A percentile compares a stretch with the other conserved stretches of the same genome.
Conservation (phyloP, 2,329 filamentous ascomycete species). For the Myriosclerotinia scirpicola region DNA sequence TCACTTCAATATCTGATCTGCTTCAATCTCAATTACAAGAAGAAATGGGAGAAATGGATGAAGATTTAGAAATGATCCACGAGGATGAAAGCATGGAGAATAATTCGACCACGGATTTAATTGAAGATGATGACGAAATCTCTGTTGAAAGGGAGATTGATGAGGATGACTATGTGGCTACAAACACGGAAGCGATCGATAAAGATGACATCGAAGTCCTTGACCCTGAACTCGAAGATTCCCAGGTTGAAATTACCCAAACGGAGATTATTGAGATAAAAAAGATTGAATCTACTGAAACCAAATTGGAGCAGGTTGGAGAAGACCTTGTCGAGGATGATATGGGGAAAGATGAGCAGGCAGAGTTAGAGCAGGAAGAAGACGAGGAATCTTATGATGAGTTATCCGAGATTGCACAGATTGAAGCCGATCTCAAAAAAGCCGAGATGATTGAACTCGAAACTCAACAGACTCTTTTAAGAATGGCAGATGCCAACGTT, state of each 20-base stretch:
- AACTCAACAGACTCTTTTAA: constrained; percentile 2
- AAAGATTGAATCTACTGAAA: constrained; percentile 1
- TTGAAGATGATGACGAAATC: neutral
- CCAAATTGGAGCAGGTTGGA: neutral
- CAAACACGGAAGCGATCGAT: neutral
- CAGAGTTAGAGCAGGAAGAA: neutral
- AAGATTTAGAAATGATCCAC: constrained; percentile 4
- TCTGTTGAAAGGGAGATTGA: neutral
- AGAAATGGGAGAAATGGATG: constrained; percentile 18
- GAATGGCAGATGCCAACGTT: neutral
- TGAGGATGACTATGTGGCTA: neutral
- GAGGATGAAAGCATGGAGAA: neutral
- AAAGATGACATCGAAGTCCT: neutral
- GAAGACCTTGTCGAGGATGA: neutral
- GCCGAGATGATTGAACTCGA: constrained; percentile 16
- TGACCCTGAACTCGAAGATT: constrained; percentile 2
- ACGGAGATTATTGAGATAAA: neutral
- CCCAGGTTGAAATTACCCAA: constrained; percentile 3
- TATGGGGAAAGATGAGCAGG: neutral
- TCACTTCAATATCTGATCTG: constrained; percentile 17
- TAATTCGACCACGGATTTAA: neutral
- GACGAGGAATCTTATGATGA: constrained; percentile 1
- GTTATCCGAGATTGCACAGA: neutral
- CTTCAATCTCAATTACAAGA: constrained; percentile 20
- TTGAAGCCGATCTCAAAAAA: constrained; percentile 16